phyloP scores from a whole-genome alignment of 2,329 filamentous ascomycete genomes.

The Penicillium sp. region DNA sequence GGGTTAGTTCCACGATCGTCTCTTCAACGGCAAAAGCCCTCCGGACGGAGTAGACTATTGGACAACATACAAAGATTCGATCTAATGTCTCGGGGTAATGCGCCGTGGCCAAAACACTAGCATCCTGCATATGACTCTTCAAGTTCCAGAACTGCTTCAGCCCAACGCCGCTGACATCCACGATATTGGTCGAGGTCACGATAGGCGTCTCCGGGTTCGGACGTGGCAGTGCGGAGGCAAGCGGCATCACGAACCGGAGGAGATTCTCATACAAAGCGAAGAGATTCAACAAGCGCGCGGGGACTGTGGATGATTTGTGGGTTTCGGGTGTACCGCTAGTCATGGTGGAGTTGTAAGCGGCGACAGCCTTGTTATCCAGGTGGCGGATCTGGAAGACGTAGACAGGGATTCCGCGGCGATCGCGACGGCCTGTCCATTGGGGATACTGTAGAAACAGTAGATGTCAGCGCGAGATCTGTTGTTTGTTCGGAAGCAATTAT shows the following conservation, averaged over 20 bases:
- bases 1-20: not conserved
- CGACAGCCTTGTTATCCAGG: conserved; percentile 77
- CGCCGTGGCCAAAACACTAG: conserved; percentile 80
- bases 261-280: conserved; percentile 95
- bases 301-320: conserved; percentile 56
- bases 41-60: not conserved
- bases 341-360: conserved; percentile 64
- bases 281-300: conserved; percentile 74
- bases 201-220: conserved; percentile 77
- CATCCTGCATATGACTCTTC: conserved; percentile 90
- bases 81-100: conserved; percentile 95
- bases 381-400: conserved; percentile 86
- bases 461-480: not conserved
- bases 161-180: conserved; percentile 84
- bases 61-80: conserved; percentile 62
- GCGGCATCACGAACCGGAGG: conserved; percentile 78
- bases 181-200: conserved; percentile 89
- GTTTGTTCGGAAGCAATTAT: not conserved
- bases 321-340: conserved; percentile 51
- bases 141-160: conserved; percentile 96
- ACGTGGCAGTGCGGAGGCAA: conserved; percentile 76
- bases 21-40: not conserved
- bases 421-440: conserved; percentile 89
- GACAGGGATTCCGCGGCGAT: conserved; percentile 85
- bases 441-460: conserved; percentile 64